Conservation (phyloP, 1,284 basidiomycete genomes). For the Marasmius tenuissimus region DNA sequence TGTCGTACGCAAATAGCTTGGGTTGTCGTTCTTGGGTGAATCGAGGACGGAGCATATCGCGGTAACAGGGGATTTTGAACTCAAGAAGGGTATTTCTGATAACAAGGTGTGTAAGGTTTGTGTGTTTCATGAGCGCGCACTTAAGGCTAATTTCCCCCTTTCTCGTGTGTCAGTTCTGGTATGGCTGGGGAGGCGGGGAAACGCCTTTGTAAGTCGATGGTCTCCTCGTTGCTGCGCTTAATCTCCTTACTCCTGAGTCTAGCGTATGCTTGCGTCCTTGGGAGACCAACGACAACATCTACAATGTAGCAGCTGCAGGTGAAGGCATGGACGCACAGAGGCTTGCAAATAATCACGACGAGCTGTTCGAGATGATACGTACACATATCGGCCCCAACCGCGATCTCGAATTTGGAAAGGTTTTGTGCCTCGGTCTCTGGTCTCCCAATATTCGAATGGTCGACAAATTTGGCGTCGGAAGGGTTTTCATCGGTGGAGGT, state of each 20-base stretch:
- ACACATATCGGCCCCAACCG: conserved; percentile 21
- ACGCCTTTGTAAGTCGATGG: too few relatives aligned
- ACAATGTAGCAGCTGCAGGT: background rate
- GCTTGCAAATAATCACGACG: conserved; percentile 21
- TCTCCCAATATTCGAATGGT: conserved; percentile 15
- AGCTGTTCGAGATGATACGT: conserved; percentile 19
- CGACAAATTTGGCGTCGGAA: conserved; percentile 11
- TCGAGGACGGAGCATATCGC: conserved; percentile 30
- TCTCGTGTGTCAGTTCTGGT: too few relatives aligned
- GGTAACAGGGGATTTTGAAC: conserved; percentile 41
- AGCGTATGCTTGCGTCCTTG: too few relatives aligned
- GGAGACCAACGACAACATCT: too few relatives aligned
- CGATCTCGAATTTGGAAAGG: conserved; percentile 27
- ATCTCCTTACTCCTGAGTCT: too few relatives aligned
- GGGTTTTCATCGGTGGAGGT: conserved; percentile 31
- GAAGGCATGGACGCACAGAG: conserved; percentile 24
- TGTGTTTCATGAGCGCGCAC: background rate
- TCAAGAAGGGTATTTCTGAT: conserved; percentile 23
- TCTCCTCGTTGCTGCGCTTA: too few relatives aligned
- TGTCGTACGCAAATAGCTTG: conserved; percentile 40
- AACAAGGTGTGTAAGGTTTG: conserved; percentile 19
- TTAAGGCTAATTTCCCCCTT: background rate
- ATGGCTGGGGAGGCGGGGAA: too few relatives aligned
- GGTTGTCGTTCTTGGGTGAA: conserved; percentile 44
- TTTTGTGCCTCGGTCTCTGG: conserved; percentile 18